phyloP scores from a whole-genome alignment of 495 filamentous ascomycete genomes.

The Xylaria scruposa region DNA sequence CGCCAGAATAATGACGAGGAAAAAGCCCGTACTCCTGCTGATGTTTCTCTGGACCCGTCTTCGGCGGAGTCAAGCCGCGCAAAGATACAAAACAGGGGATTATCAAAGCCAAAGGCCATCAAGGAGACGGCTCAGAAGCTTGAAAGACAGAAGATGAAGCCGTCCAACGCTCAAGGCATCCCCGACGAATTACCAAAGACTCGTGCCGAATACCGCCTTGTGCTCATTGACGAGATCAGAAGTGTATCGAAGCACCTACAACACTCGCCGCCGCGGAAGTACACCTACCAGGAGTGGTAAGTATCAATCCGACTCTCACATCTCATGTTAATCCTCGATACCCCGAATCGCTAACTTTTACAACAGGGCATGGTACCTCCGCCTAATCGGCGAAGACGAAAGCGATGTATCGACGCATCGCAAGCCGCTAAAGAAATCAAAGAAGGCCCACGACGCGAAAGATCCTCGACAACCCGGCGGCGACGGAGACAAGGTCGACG shows the following conservation, averaged over 20 bases:
- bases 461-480: background rate
- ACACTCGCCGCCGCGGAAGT: slow-evolving; percentile 66
- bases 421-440: slow-evolving; percentile 29
- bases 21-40: too few relatives aligned
- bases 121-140: background rate
- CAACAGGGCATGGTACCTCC: slow-evolving; percentile 69
- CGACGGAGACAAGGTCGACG: slow-evolving; percentile 15
- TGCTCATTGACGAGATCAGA: slow-evolving; percentile 71
- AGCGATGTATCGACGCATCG: slow-evolving; percentile 52
- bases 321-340: background rate
- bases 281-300: slow-evolving; percentile 79
- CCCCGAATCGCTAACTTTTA: slow-evolving; percentile 9
- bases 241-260: slow-evolving; percentile 70
- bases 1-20: slow-evolving; percentile 35
- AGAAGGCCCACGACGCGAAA: slow-evolving; percentile 9
- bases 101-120: background rate
- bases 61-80: slow-evolving; percentile 19
- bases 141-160: background rate
- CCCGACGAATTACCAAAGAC: slow-evolving; percentile 26
- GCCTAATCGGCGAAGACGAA: slow-evolving; percentile 76
- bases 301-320: slow-evolving; percentile 4
- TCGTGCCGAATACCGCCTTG: slow-evolving; percentile 66
- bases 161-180: background rate
- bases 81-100: background rate
- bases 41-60: background rate